Evolutionary conservation across 495 filamentous ascomycete species (phyloP).

Genomic region (Podospora comata): DNA sequence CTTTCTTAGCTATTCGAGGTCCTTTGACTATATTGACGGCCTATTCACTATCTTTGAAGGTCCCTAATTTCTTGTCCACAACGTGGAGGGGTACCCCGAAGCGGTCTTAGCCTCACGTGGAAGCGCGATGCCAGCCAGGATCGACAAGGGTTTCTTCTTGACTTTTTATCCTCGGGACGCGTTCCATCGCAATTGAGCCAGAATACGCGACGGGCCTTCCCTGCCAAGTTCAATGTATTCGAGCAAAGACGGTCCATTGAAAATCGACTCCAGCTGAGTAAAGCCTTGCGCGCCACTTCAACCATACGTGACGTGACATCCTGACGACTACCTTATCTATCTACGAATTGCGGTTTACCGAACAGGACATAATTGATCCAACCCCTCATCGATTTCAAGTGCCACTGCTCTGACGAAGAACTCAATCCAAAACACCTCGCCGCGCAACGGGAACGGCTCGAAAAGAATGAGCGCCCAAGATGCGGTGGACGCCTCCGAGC

Average conservation of each 20-base stretch:
- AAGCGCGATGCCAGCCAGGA: neutral
- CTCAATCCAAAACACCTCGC: neutral
- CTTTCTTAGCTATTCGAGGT: too few relatives aligned
- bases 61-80: too few relatives aligned
- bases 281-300: too few relatives aligned
- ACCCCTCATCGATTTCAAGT: neutral
- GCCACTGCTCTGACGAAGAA: neutral
- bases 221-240: neutral
- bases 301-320: too few relatives aligned
- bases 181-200: neutral
- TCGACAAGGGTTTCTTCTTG: neutral
- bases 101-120: conserved; percentile 1
- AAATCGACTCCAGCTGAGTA: too few relatives aligned
- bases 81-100: neutral
- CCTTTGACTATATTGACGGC: too few relatives aligned
- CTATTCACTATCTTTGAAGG: too few relatives aligned
- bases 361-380: neutral
- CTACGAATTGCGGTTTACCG: too few relatives aligned
- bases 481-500: conserved; percentile 88
- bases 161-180: conserved; percentile 1
- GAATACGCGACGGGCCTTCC: neutral
- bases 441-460: neutral
- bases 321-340: too few relatives aligned
- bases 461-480: conserved; percentile 48
- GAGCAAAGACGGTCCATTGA: too few relatives aligned